Evolutionary conservation across 495 filamentous ascomycete genomes (phyloP), one percentile per base, ranked within the genome.

Genomic region (Thozetella sp.): DNA sequence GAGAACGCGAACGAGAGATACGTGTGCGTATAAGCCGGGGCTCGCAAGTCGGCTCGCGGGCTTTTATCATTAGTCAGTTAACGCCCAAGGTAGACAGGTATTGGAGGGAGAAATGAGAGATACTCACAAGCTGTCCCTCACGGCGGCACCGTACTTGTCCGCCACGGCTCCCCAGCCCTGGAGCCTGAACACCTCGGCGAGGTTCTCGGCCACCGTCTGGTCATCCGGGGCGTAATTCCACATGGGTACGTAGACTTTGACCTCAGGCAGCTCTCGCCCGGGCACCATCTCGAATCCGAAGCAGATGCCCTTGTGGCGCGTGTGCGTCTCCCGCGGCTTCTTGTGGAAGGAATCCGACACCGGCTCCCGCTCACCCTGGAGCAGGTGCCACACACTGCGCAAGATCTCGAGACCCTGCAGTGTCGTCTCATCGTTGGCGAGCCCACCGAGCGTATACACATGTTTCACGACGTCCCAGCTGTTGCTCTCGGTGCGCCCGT

Each of bases 241-340:
- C 43, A 48, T 48, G 43, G 43, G 43, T 3, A 48, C 43, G 43
- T 48, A 48, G 9, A 48, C 43, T n/a, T 48, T 48, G 11, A 48
- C 43, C 43, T 48, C 43, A n/a, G 43, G 43, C 43, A 48, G 11
- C n/a, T 11, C 43, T n/a, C 43, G 43, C 9, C 43, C 43, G 43
- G 43, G 43, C 43, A 48, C 10, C 43, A 48, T 48, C 43, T 48
- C 43, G n/a, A 48, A 48, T 10, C 43, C 43, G 43, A 15, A 48
- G 43, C 43, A 48, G 43, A 48, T 48, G 43, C 43, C 43, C 43
- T 48, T 48, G 43, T 48, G 43, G 43, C 43, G 43, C 11, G 43
- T 48, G 43, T 48, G 43, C 9, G 43, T 13, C 43, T 48, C 43
- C 9, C 43, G 43, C 43, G 43, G 43, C 9, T 10, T 48, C 43